These are phyloP conservation scores for Euphrasia confusa DNA, from an alignment of 257 asterid genomes.

Conservation along the genomic window DNA sequence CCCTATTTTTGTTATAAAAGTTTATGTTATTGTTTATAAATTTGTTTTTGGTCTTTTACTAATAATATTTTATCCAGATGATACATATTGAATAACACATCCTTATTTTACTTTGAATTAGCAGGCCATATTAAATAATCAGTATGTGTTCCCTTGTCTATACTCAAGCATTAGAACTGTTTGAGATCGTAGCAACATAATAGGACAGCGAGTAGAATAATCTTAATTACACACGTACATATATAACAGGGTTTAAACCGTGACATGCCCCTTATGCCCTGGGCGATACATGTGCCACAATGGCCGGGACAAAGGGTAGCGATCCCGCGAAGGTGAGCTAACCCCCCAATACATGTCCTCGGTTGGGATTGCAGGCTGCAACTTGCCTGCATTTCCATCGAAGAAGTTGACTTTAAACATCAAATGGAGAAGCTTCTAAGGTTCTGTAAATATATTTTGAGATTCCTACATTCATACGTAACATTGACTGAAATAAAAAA, in stretches of 20 bases:
- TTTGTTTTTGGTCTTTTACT: not conserved
- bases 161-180: slow-evolving; percentile 11
- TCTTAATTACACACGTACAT: not conserved
- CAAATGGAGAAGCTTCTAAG: too few species aligned
- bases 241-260: not conserved
- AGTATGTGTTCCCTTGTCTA: slow-evolving; percentile 12
- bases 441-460: too few species aligned
- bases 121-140: not conserved
- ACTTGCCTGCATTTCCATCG: too few species aligned
- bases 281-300: too few species aligned
- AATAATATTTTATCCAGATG: not conserved
- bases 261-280: not conserved
- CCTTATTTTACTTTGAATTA: slow-evolving; percentile 3
- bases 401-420: too few species aligned
- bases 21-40: too few species aligned
- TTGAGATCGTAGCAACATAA: slow-evolving; percentile 12
- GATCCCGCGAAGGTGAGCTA: too few species aligned
- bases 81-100: slow-evolving; percentile 9
- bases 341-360: too few species aligned
- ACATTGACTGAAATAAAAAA: not conserved
- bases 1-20: too few species aligned
- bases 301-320: too few species aligned
- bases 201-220: slow-evolving; percentile 6
- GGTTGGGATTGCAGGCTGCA: too few species aligned
- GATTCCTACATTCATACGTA: not conserved